Base-by-base conservation (phyloP, 2,329 filamentous ascomycete species). In the Grosmannia huntii region DNA sequence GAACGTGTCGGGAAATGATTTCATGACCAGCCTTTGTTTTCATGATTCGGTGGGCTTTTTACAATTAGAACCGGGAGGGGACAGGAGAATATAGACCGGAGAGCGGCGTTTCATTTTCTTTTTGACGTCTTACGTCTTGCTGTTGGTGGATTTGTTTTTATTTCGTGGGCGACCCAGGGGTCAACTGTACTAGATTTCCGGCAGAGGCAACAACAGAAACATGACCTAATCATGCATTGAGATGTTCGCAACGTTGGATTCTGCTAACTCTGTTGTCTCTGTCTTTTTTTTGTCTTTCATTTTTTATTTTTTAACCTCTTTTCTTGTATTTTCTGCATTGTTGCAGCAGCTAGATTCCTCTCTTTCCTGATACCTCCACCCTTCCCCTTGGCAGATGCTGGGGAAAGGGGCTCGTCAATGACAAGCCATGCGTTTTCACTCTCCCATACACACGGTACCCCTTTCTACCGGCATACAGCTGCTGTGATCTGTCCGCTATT, bases 51-150 rank as follows among this genome's bases (percentile, higher is more conserved):
- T 16, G 14, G 49, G 19, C 28, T 52, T 52, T 33, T n/a, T 38
- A 28, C 28, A 52, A 31, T 10, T 52, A 31, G 49, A 44, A 11
- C 11, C 23, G 38, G 41, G 21, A 14, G 53, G 27, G 33, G 14
- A n/a, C 28, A 10, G 9, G 25, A 55, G 16, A n/a, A 21, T 57
- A 57, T 57, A 57, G 55, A 57, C 33, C 16, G 55, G 55, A 41
- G 48, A 56, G 55, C 10, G 55, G 55, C 55, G 55, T 57, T 57
- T 55, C 53, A 16, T 55, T 55, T 46, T 46, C 7, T 36, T 36
- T 27, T 55, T 56, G 5, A 31, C 28, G 49, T 49, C 46, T 56
- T 27, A 31, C 28, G 27, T 49, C 46, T 25, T 12, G 4, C 12
- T 49, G 28, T 56, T 49, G 23, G 21, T 49, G 23, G 12, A 14